Percentiles rank a stretch among this genome's conserved stretches.
phyloP scores from a whole-genome alignment of 495 filamentous ascomycete species.

The Aspergillus taichungensis region DNA sequence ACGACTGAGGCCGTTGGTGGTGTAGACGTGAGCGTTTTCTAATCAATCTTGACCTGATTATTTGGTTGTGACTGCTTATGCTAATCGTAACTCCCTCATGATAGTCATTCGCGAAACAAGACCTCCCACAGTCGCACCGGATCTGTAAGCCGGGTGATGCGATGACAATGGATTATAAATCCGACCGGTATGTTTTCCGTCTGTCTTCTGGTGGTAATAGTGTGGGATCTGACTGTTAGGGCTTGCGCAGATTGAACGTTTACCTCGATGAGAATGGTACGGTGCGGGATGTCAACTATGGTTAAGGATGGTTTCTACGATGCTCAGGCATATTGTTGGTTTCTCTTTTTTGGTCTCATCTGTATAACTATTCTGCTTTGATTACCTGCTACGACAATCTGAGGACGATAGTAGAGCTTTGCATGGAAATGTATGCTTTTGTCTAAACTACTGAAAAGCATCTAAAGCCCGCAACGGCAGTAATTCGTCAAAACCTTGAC shows the following conservation, averaged over 20 bases:
- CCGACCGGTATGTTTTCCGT: constrained; percentile 41
- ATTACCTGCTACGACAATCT: too few species aligned
- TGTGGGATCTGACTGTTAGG: constrained; percentile 7
- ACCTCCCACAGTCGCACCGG: constrained; percentile 59
- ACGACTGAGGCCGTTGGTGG: constrained; percentile 34
- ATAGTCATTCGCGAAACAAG: constrained; percentile 67
- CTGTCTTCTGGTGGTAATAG: neutral
- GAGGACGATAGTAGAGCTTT: too few species aligned
- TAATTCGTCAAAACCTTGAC: too few species aligned
- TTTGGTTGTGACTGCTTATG: neutral
- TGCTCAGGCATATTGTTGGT: neutral
- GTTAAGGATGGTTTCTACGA: constrained; percentile 10
- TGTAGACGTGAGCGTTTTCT: constrained; percentile 35
- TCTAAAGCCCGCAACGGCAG: too few species aligned
- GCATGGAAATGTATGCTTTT: too few species aligned
- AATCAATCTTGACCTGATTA: neutral
- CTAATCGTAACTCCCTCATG: neutral
- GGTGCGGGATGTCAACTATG: constrained; percentile 57
- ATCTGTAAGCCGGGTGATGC: constrained; percentile 56
- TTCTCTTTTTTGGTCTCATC: neutral
- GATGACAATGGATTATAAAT: constrained; percentile 53
- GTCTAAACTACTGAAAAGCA: too few species aligned
- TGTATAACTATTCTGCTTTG: neutral
- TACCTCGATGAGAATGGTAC: constrained; percentile 64
- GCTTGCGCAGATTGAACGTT: constrained; percentile 51